These are phyloP conservation scores for Fusarium protoensiforme DNA, from an alignment of 2,329 filamentous ascomycete genomes.

Conservation along the genomic window DNA sequence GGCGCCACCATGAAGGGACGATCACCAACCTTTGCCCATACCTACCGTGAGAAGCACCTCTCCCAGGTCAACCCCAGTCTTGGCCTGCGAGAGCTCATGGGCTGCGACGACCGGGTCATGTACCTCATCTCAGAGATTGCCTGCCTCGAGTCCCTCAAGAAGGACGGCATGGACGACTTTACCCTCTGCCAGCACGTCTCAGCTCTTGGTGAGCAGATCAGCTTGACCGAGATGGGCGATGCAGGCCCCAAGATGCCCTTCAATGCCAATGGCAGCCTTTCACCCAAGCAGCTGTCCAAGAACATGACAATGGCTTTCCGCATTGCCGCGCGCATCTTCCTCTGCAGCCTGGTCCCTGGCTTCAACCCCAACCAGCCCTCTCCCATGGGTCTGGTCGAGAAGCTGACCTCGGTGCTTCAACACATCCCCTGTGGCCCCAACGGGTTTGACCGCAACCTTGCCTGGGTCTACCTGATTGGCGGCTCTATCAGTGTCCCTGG, in stretches of 20 bases:
- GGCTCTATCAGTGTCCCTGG: constrained; percentile 80
- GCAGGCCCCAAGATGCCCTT: constrained; percentile 68
- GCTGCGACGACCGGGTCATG: constrained; percentile 97
- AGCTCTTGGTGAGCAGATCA: constrained; percentile 87
- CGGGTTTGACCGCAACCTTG: constrained; percentile 89
- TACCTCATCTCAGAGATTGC: constrained; percentile 98
- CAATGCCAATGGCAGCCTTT: constrained; percentile 78
- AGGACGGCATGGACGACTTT: constrained; percentile 84
- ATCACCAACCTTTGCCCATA: constrained; percentile 89
- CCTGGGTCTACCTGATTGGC: constrained; percentile 92
- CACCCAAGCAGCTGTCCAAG: constrained; percentile 83
- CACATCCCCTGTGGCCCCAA: constrained; percentile 83
- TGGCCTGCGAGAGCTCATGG: constrained; percentile 93
- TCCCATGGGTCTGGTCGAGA: constrained; percentile 80
- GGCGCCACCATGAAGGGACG: constrained; percentile 91
- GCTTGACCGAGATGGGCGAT: constrained; percentile 77
- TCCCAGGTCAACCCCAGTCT: constrained; percentile 69
- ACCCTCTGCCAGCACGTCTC: constrained; percentile 89
- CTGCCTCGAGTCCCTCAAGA: constrained; percentile 90
- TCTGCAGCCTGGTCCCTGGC: constrained; percentile 94
- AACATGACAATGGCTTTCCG: constrained; percentile 95
- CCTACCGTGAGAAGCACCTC: constrained; percentile 95
- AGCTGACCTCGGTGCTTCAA: constrained; percentile 80
- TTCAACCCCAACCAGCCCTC: constrained; percentile 81
- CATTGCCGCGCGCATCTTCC: constrained; percentile 91